Evolutionary conservation across 345 rosid genomes (phyloP).

Genomic region (Pistacia vera): DNA sequence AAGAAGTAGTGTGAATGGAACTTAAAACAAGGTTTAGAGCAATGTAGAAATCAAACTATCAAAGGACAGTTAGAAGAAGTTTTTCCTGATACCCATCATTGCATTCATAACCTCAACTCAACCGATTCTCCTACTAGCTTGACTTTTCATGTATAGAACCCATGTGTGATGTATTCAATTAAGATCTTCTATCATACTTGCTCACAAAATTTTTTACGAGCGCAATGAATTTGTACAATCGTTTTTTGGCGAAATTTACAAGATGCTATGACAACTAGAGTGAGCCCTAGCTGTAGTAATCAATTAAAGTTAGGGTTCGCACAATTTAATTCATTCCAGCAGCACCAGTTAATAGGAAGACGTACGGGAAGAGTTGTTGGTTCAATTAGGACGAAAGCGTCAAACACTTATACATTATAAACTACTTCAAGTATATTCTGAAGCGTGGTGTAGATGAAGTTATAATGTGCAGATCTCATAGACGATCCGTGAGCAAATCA

Average conservation of each 20-base stretch:
- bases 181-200: not conserved
- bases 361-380: not conserved
- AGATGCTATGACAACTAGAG: not conserved
- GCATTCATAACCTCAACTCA: not conserved
- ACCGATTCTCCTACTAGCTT: not conserved
- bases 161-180: not conserved
- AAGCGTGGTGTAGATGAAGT: too few relatives aligned
- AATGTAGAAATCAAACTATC: too few relatives aligned
- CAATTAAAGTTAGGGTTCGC: not conserved
- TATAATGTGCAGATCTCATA: too few relatives aligned
- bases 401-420: too few relatives aligned
- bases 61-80: not conserved
- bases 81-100: not conserved
- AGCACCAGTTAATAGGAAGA: not conserved
- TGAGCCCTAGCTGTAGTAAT: not conserved
- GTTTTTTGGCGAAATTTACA: not conserved
- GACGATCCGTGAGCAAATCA: too few relatives aligned
- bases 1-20: too few relatives aligned
- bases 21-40: too few relatives aligned
- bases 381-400: too few relatives aligned
- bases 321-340: not conserved
- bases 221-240: not conserved
- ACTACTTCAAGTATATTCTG: too few relatives aligned
- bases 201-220: not conserved
- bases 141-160: slow-evolving; percentile 11